Base-by-base conservation (phyloP, 2,329 filamentous ascomycete genomes). In the Moelleriella libera region DNA sequence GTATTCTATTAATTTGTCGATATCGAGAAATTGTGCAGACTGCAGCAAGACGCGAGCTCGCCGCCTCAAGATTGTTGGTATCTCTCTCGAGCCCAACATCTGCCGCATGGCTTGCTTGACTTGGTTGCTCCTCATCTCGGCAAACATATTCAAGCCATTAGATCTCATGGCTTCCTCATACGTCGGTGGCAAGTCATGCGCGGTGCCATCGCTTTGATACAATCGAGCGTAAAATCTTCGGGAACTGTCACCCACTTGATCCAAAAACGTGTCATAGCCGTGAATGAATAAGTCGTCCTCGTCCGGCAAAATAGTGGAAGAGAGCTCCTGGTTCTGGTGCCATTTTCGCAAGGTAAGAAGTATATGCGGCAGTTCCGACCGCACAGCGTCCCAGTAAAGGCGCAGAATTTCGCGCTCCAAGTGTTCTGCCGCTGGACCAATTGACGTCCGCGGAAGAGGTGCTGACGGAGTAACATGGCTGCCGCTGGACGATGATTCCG, bases 261-360 rank as follows among this genome's bases (percentile, higher is more conserved):
- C 60, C 6, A 68, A 44, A 44, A 67, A 68, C 0, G 64, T 65
- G 42, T 67, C 63, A 45, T 60, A 68, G 7, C 64, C 65, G 48
- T 66, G 57, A 5, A 67, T 55, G 30, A 56, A 48, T 30, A 54
- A 46, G 40, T 62, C 57, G 1, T 53, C 42, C 46, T 65, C 58
- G 30, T 63, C 61, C 5, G 43, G 49, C 1, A 51, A 46, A 9
- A 46, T 45, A 5, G 54, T 49, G 2, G 49, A 40, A 28, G 53
- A 41, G 43, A 51, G 49, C 12, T 58, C 52, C 30, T 39, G 47
- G 43, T 10, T 48, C 31, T 49, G 47, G 40, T 65, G 59, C 63
- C 63, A 68, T 31, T 48, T 49, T 21, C 52, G 51, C n/a, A 68
- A 51, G 0, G 64, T 64, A 11, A 57, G 48, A 4, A 68, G 41